A percentile compares a stretch with the other conserved stretches of the same genome.
phyloP scores from a whole-genome alignment of 75 land plant genomes.

The Cryptomeria japonica region DNA sequence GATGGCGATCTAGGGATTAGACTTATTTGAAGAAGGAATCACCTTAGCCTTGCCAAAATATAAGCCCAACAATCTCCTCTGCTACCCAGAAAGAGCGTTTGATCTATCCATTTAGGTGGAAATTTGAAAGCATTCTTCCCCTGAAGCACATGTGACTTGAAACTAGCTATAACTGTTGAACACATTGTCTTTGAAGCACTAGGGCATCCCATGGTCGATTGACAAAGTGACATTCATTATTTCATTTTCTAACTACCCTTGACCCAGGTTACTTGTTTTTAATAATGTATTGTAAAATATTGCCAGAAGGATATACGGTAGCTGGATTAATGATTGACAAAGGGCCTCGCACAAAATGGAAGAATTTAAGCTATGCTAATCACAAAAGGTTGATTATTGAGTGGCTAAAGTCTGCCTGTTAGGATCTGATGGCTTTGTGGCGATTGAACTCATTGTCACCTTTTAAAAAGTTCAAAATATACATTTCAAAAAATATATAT shows the following conservation, averaged over 20 bases:
- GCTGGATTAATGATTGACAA: background rate
- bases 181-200: background rate
- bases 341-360: background rate
- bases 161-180: too few species aligned
- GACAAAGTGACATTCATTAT: background rate
- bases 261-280: background rate
- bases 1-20: background rate
- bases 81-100: background rate
- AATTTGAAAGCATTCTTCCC: background rate
- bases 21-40: background rate
- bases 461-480: background rate
- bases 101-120: background rate
- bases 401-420: background rate
- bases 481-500: background rate
- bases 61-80: background rate
- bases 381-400: background rate
- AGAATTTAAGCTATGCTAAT: background rate
- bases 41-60: background rate
- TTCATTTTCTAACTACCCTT: background rate
- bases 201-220: background rate
- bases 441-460: background rate
- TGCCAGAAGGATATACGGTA: background rate
- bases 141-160: background rate
- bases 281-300: background rate
- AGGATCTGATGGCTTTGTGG: background rate